phyloP scores from a whole-genome alignment of 2,329 filamentous ascomycete genomes.

The Ascochyta koolunga region DNA sequence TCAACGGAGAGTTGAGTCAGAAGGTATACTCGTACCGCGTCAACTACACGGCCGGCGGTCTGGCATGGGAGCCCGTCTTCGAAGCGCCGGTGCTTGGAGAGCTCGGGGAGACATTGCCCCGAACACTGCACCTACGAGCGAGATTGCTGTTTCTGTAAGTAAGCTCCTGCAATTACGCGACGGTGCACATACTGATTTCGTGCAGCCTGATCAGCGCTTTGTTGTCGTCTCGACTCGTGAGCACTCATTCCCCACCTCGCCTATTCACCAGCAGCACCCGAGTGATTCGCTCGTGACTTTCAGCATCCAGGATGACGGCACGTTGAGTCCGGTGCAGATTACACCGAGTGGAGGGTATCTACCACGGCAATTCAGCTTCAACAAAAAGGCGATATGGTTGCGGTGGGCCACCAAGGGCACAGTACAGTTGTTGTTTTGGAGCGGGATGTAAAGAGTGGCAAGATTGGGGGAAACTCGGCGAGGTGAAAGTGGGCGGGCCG shows the following conservation, averaged over 20 bases:
- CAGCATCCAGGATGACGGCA: slow-evolving; percentile 51
- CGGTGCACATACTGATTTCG: background rate
- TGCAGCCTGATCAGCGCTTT: slow-evolving; percentile 56
- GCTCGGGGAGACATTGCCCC: slow-evolving; percentile 6
- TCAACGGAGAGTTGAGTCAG: slow-evolving; percentile 23
- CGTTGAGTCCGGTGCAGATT: slow-evolving; percentile 61
- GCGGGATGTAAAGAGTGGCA: slow-evolving; percentile 64
- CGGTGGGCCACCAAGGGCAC: slow-evolving; percentile 68
- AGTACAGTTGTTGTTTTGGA: slow-evolving; percentile 65
- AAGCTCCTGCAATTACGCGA: background rate
- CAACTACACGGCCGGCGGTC: background rate
- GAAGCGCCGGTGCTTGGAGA: slow-evolving; percentile 5
- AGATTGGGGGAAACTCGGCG: slow-evolving; percentile 47
- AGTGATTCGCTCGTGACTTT: slow-evolving; percentile 65
- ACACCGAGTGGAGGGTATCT: slow-evolving; percentile 66
- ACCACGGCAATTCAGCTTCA: slow-evolving; percentile 71
- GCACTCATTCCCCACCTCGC: slow-evolving; percentile 59
- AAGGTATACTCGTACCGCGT: slow-evolving; percentile 21
- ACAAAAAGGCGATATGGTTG: slow-evolving; percentile 67
- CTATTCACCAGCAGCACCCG: slow-evolving; percentile 24
- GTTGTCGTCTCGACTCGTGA: slow-evolving; percentile 70
- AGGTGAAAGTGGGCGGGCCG: slow-evolving; percentile 4
- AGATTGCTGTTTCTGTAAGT: slow-evolving; percentile 20
- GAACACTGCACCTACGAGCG: slow-evolving; percentile 21
- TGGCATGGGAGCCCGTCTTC: slow-evolving; percentile 10